These are phyloP conservation scores for Pythium folliculosum DNA, from an alignment of 352 stramenopile species.

Conservation along the genomic window DNA sequence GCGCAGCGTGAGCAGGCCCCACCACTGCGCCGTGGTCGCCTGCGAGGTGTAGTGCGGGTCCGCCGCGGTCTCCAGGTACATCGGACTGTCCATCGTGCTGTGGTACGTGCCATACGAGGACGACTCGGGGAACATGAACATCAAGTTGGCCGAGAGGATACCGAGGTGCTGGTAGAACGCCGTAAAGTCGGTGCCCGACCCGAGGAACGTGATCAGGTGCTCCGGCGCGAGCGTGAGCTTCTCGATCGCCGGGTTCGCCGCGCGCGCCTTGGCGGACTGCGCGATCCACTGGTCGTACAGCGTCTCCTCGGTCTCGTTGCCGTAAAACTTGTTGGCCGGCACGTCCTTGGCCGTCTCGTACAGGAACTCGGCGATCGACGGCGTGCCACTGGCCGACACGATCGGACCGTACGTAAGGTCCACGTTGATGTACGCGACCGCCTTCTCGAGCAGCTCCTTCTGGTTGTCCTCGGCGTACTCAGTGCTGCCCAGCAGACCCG, in stretches of 20 bases:
- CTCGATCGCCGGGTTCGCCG: slow-evolving; percentile 21
- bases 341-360: slow-evolving; percentile 53
- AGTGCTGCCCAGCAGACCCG: slow-evolving; percentile 80
- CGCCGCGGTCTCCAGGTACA: slow-evolving; percentile 50
- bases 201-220: slow-evolving; percentile 63
- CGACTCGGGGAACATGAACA: slow-evolving; percentile 36
- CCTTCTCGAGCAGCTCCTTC: slow-evolving; percentile 48
- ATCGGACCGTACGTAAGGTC: slow-evolving; percentile 65
- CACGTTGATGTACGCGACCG: slow-evolving; percentile 86
- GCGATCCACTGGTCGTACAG: slow-evolving; percentile 49
- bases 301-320: slow-evolving; percentile 26
- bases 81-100: slow-evolving; percentile 72
- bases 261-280: slow-evolving; percentile 10
- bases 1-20: slow-evolving; percentile 39
- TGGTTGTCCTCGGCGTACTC: slow-evolving; percentile 79
- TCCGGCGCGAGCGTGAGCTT: slow-evolving; percentile 44
- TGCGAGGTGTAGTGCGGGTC: slow-evolving; percentile 47
- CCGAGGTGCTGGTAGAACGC: slow-evolving; percentile 87
- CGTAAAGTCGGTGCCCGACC: slow-evolving; percentile 74
- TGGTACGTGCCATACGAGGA: slow-evolving; percentile 76
- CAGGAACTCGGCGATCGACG: slow-evolving; percentile 49
- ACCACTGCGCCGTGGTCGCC: slow-evolving; percentile 36
- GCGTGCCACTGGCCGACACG: slow-evolving; percentile 54
- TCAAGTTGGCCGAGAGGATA: slow-evolving; percentile 80
- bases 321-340: slow-evolving; percentile 48